Percentiles rank a stretch among this genome's conserved stretches.
These are phyloP conservation scores for Tylopilus plumbeoviolaceoides DNA, from an alignment of 768 basidiomycete species.

Conservation along the genomic window DNA sequence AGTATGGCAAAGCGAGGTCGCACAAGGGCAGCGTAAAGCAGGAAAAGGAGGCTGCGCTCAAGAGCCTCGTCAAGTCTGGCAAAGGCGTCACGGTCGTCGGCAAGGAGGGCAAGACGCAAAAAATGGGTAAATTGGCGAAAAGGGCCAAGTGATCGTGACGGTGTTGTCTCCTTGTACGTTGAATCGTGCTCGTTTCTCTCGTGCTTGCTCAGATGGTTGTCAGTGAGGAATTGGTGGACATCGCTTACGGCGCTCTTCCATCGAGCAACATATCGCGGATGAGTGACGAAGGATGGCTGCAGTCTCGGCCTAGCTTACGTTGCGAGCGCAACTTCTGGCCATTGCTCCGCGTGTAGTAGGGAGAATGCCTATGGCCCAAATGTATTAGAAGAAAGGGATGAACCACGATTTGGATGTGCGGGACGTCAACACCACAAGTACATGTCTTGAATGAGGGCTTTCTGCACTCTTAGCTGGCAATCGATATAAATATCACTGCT, in stretches of 20 bases:
- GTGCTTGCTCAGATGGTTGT: background rate
- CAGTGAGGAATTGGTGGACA: background rate
- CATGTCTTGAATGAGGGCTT: no score
- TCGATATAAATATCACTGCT: background rate
- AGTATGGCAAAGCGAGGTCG: conserved; percentile 43
- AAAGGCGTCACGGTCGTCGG: conserved; percentile 87
- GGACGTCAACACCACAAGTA: background rate
- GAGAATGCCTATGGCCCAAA: background rate
- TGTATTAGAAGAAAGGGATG: background rate
- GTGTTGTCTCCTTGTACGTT: conserved; percentile 6
- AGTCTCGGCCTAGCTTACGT: background rate
- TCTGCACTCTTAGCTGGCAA: no score
- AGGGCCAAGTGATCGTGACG: conserved; percentile 24
- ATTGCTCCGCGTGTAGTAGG: background rate
- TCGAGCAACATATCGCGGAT: background rate
- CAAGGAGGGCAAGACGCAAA: conserved; percentile 47
- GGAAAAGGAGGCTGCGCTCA: conserved; percentile 81
- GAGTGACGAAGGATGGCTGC: background rate
- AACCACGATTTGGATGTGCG: background rate
- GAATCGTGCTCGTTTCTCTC: background rate
- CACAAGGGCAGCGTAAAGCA: conserved; percentile 53
- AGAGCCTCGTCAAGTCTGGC: conserved; percentile 78
- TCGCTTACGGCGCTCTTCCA: background rate
- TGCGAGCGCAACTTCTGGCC: background rate
- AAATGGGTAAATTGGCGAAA: background rate